Evolutionary conservation across 768 basidiomycete genomes (phyloP).

Genomic region (Suillus lakei): DNA sequence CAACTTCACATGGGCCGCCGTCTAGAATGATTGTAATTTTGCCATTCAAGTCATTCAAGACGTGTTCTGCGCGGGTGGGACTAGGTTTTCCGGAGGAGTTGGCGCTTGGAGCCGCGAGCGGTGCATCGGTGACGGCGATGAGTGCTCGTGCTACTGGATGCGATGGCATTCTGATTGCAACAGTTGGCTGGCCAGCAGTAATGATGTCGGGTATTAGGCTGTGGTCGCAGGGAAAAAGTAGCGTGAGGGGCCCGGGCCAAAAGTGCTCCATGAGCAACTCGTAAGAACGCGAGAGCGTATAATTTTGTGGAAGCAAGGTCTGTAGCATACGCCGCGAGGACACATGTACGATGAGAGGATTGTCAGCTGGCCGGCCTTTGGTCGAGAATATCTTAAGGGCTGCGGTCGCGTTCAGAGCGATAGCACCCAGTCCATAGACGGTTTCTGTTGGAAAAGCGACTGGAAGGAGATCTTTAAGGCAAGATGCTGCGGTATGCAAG

Average conservation of each 20-base stretch:
- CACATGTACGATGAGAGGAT: slow-evolving; percentile 97
- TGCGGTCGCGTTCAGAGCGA: slow-evolving; percentile 70
- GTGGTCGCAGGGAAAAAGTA: slow-evolving; percentile 82
- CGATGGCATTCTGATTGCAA: slow-evolving; percentile 93
- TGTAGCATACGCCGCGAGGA: slow-evolving; percentile 84
- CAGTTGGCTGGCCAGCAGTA: slow-evolving; percentile 78
- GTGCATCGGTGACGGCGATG: slow-evolving; percentile 72
- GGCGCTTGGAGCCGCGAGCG: slow-evolving; percentile 93
- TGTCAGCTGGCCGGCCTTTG: slow-evolving; percentile 93
- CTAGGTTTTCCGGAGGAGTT: slow-evolving; percentile 95
- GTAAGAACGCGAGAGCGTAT: slow-evolving; percentile 68
- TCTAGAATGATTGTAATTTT: slow-evolving; percentile 84
- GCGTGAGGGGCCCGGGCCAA: slow-evolving; percentile 95
- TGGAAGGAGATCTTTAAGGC: slow-evolving; percentile 51
- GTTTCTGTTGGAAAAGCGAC: slow-evolving; percentile 98
- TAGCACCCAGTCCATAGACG: slow-evolving; percentile 95
- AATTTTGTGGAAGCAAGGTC: slow-evolving; percentile 70
- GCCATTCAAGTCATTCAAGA: slow-evolving; percentile 74
- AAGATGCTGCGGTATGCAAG: slow-evolving; percentile 58
- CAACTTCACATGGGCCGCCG: slow-evolving; percentile 89
- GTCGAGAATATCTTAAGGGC: slow-evolving; percentile 78
- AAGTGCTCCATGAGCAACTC: slow-evolving; percentile 76
- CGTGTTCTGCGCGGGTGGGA: slow-evolving; percentile 89
- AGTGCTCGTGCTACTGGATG: slow-evolving; percentile 92
- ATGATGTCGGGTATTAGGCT: slow-evolving; percentile 70